phyloP scores from a whole-genome alignment of 805 yeast genomes.

The Saturnispora sanitii region DNA sequence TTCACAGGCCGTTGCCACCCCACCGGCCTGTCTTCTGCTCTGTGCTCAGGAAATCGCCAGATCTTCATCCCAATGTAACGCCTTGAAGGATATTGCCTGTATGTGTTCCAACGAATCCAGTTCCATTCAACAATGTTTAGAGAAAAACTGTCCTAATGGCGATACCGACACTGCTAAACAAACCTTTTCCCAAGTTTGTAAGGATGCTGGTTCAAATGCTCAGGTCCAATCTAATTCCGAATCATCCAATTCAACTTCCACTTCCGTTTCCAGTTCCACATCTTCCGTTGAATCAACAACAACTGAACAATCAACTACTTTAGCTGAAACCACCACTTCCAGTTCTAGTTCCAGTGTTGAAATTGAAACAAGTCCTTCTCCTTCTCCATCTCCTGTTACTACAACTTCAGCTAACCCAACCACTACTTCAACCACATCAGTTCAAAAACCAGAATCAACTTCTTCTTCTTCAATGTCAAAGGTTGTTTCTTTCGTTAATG shows the following conservation, averaged over 20 bases:
- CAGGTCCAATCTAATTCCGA: slow-evolving; percentile 26
- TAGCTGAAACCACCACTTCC: slow-evolving; percentile 2
- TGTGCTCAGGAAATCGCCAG: slow-evolving; percentile 69
- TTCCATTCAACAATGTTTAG: slow-evolving; percentile 53
- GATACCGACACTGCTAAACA: slow-evolving; percentile 25
- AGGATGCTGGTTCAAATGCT: slow-evolving; percentile 19
- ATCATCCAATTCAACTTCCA: slow-evolving; percentile 16
- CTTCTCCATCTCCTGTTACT: slow-evolving; percentile 16
- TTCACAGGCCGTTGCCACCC: slow-evolving; percentile 40
- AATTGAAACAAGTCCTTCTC: background rate
- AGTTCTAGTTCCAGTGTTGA: slow-evolving; percentile 19
- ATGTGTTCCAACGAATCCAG: slow-evolving; percentile 49
- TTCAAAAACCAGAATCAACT: slow-evolving; percentile 2
- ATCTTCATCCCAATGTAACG: slow-evolving; percentile 40
- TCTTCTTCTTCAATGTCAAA: slow-evolving; percentile 21
- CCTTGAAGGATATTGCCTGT: slow-evolving; percentile 58
- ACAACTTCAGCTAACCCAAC: slow-evolving; percentile 17
- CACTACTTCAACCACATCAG: slow-evolving; percentile 13
- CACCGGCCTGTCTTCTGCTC: slow-evolving; percentile 88
- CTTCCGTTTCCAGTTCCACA: slow-evolving; percentile 9
- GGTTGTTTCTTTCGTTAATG: slow-evolving; percentile 9
- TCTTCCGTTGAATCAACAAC: background rate
- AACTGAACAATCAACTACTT: background rate
- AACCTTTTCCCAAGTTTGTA: background rate
- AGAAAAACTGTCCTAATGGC: slow-evolving; percentile 57